Conservation (phyloP, 169 alveolate genomes). For the Plasmodium sp. region DNA sequence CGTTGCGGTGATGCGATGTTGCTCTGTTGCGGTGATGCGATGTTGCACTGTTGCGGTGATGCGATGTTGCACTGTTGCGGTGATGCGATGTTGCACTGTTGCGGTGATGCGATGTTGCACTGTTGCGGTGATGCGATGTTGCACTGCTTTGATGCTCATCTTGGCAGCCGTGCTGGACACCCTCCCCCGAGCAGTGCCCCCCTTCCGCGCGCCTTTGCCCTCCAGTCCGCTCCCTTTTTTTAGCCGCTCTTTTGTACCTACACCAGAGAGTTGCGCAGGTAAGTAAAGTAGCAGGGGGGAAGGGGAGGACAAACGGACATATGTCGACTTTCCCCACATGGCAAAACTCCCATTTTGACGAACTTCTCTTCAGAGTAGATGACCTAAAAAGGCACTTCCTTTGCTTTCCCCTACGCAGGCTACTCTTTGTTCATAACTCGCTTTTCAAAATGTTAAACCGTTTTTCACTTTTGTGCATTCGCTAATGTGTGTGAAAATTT, state of each 20-base stretch:
- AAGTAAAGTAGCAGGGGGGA: too few relatives aligned
- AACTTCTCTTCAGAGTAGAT: background rate
- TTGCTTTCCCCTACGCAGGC: background rate
- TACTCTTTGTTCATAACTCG: background rate
- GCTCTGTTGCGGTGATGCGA: too few relatives aligned
- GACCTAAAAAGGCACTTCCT: background rate
- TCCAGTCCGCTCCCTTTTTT: background rate
- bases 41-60: too few relatives aligned
- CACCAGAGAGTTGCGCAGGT: background rate
- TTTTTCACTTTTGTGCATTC: background rate
- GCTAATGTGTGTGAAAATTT: background rate
- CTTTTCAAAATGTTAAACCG: background rate
- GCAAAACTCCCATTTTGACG: background rate
- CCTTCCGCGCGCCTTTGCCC: background rate
- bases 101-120: background rate
- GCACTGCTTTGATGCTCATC: background rate
- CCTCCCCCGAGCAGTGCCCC: background rate
- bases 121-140: background rate
- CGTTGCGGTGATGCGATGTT: too few relatives aligned
- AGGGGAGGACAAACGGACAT: background rate
- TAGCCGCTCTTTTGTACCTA: background rate
- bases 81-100: background rate
- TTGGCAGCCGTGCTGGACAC: background rate
- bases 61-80: too few relatives aligned
- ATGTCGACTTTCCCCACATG: background rate